A percentile compares a stretch with the other conserved stretches of the same genome.
phyloP scores from a whole-genome alignment of 2,329 filamentous ascomycete genomes.

The Incumbomyces delicatus region DNA sequence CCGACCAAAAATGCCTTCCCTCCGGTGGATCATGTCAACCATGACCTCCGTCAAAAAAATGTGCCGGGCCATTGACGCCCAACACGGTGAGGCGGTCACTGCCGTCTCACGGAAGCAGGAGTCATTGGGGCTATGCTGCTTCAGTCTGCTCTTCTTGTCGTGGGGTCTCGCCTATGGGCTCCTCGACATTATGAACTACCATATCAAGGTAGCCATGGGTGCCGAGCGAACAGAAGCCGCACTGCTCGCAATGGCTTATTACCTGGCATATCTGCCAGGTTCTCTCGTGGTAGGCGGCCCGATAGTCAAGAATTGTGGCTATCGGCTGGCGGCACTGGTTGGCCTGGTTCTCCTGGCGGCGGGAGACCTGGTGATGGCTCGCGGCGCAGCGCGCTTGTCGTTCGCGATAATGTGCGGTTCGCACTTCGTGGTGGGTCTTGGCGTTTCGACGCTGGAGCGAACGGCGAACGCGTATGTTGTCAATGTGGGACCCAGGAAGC shows the following conservation, averaged over 20 bases:
- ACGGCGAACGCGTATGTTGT: conserved; percentile 68
- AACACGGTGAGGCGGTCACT: conserved; percentile 10
- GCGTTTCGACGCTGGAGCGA: conserved; percentile 64
- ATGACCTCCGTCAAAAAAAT: conserved; percentile 13
- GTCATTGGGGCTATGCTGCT: conserved; percentile 11
- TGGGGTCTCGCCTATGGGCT: conserved; percentile 46
- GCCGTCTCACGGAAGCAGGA: conserved; percentile 1
- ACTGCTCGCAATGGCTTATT: conserved; percentile 18
- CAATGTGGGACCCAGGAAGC: conserved; percentile 65
- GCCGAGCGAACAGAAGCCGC: conserved; percentile 16
- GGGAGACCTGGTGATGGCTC: conserved; percentile 53
- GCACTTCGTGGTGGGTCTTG: conserved; percentile 66
- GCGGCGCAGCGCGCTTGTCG: conserved; percentile 13
- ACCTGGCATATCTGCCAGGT: conserved; percentile 16
- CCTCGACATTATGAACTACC: conserved; percentile 36
- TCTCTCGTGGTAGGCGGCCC: conserved; percentile 18
- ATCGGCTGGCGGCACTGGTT: conserved; percentile 64
- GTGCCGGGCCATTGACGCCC: conserved; percentile 24
- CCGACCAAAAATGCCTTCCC: background rate
- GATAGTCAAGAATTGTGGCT: conserved; percentile 16
- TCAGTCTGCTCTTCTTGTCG: conserved; percentile 36
- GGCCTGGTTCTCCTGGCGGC: conserved; percentile 63
- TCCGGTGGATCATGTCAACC: background rate
- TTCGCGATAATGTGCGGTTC: conserved; percentile 16
- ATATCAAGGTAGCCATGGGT: conserved; percentile 18